Conservation (phyloP, 768 basidiomycete species). For the Suillus americanus region DNA sequence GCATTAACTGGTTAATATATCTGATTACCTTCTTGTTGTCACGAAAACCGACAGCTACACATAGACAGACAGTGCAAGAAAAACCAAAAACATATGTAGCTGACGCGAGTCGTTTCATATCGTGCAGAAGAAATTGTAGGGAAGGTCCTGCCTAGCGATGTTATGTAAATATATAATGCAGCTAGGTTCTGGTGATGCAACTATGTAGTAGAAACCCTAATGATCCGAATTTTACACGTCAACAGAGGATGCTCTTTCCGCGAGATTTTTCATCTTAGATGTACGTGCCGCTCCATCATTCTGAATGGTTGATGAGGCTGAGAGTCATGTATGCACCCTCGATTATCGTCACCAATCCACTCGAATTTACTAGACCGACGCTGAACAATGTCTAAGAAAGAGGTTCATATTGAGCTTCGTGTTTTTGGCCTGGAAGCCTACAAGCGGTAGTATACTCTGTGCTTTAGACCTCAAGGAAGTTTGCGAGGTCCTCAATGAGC, state of each 20-base stretch:
- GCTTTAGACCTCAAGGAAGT: slow-evolving; percentile 17
- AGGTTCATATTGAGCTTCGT: background rate
- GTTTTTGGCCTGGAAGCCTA: background rate
- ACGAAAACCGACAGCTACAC: too few relatives aligned
- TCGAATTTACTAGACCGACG: background rate
- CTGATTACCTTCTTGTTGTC: too few relatives aligned
- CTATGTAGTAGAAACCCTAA: background rate
- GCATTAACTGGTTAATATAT: too few relatives aligned
- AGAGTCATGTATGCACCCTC: background rate
- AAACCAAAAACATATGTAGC: background rate
- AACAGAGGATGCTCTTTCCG: background rate
- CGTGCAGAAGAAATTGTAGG: background rate
- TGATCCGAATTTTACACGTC: background rate
- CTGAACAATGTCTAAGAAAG: background rate
- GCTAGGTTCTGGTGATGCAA: background rate
- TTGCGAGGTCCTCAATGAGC: slow-evolving; percentile 55
- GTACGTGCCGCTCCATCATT: background rate
- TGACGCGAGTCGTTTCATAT: background rate
- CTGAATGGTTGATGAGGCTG: background rate
- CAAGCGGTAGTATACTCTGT: background rate
- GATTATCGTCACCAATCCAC: background rate
- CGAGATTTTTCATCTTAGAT: background rate
- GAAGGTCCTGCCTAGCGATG: background rate
- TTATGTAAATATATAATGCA: background rate
- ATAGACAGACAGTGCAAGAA: background rate